Conservation (phyloP, 176 grass and related monocot species). For the Hyparrhenia diplandra region DNA sequence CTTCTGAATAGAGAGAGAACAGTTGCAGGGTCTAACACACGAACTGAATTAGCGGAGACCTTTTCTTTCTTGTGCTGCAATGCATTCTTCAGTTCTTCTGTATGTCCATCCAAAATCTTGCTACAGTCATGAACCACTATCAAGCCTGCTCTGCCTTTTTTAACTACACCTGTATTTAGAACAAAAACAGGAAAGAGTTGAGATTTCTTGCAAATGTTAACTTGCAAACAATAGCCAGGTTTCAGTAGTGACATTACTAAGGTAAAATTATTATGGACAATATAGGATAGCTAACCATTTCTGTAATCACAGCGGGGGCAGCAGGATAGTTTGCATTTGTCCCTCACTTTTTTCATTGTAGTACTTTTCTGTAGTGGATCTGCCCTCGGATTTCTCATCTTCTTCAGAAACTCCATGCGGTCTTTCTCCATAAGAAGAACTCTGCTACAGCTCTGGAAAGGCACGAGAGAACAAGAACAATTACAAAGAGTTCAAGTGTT, state of each 20-base stretch:
- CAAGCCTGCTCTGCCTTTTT: constrained; percentile 63
- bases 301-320: too few species aligned
- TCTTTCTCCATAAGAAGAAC: too few species aligned
- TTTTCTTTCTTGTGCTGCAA: constrained; percentile 70
- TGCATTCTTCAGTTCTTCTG: constrained; percentile 55
- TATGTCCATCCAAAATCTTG: constrained; percentile 59
- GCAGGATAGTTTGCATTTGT: too few species aligned
- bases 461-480: not conserved
- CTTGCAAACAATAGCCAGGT: too few species aligned
- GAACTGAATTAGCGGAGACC: constrained; percentile 40
- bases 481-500: not conserved
- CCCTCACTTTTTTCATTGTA: too few species aligned
- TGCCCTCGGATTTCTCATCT: too few species aligned
- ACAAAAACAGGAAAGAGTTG: constrained; percentile 18
- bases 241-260: too few species aligned
- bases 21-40: constrained; percentile 49
- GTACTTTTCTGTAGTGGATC: too few species aligned
- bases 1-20: constrained; percentile 76
- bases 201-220: not conserved
- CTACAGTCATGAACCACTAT: constrained; percentile 72
- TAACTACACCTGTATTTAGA: constrained; percentile 71
- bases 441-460: too few species aligned
- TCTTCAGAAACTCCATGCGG: too few species aligned
- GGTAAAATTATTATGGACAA: too few species aligned
- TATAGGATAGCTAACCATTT: too few species aligned